phyloP scores from a whole-genome alignment of 2,329 filamentous ascomycete genomes.

The Colletotrichum sp. region DNA sequence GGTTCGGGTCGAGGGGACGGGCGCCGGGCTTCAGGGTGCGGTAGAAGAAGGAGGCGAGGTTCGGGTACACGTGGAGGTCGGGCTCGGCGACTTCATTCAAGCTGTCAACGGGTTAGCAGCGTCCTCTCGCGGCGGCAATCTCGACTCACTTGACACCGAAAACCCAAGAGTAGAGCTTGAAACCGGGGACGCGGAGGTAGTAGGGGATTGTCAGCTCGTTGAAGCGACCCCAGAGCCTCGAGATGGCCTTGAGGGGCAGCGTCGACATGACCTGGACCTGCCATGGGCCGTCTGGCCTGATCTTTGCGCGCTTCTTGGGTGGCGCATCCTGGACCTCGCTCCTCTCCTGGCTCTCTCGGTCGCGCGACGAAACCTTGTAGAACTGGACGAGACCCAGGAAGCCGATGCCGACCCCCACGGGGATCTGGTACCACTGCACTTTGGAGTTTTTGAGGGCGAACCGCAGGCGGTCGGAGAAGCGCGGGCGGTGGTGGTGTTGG shows the following conservation, averaged over 20 bases:
- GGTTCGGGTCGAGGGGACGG: constrained; percentile 82
- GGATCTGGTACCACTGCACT: constrained; percentile 90
- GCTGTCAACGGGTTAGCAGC: constrained; percentile 46
- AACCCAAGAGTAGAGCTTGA: constrained; percentile 87
- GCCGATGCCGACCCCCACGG: constrained; percentile 82
- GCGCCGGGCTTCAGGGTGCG: constrained; percentile 88
- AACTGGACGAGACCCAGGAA: constrained; percentile 85
- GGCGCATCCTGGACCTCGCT: constrained; percentile 46
- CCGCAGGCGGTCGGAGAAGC: constrained; percentile 57
- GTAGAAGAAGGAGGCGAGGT: constrained; percentile 97
- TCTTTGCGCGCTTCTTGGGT: constrained; percentile 61
- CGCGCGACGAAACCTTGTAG: constrained; percentile 72
- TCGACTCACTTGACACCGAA: constrained; percentile 79
- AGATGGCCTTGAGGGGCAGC: constrained; percentile 87
- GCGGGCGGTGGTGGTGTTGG: constrained; percentile 48
- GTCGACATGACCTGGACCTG: constrained; percentile 95
- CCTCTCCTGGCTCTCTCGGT: constrained; percentile 57
- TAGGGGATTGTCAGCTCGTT: constrained; percentile 90
- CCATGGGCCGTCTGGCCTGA: constrained; percentile 88
- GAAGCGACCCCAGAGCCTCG: constrained; percentile 87
- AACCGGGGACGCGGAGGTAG: constrained; percentile 85
- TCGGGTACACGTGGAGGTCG: constrained; percentile 88
- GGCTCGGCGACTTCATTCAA: constrained; percentile 86
- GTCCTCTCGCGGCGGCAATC: neutral
- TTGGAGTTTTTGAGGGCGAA: constrained; percentile 56